Percentiles rank a stretch among this genome's conserved stretches.
phyloP scores from a whole-genome alignment of 2,329 filamentous ascomycete genomes.

The Cladosporium cucumerinum region DNA sequence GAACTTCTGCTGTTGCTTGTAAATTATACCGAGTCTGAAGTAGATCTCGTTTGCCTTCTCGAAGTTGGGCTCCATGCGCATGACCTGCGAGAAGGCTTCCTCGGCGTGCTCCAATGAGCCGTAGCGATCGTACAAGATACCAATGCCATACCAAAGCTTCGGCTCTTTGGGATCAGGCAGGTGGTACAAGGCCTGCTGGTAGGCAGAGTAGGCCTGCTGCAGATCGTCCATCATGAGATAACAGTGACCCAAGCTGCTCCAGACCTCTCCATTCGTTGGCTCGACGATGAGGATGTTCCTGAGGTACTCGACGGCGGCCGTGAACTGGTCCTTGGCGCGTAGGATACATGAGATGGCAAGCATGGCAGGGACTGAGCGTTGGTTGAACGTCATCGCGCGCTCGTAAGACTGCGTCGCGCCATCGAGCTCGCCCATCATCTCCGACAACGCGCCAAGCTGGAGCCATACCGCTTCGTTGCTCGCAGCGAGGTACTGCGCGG shows the following conservation, averaged over 20 bases:
- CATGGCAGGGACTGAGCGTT: slow-evolving; percentile 86
- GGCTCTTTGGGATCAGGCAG: slow-evolving; percentile 94
- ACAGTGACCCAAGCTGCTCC: slow-evolving; percentile 96
- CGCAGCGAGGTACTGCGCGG: slow-evolving; percentile 70
- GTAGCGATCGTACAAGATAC: slow-evolving; percentile 94
- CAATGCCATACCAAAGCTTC: slow-evolving; percentile 98
- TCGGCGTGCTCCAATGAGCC: slow-evolving; percentile 95
- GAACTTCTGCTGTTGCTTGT: slow-evolving; percentile 97
- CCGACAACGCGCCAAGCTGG: slow-evolving; percentile 81
- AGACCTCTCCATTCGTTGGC: slow-evolving; percentile 84
- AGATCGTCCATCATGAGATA: slow-evolving; percentile 98
- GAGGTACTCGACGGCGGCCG: slow-evolving; percentile 89
- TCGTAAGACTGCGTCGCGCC: slow-evolving; percentile 90
- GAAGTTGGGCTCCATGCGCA: slow-evolving; percentile 96
- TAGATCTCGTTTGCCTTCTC: slow-evolving; percentile 99
- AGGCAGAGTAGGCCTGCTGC: slow-evolving; percentile 93
- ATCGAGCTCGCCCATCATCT: slow-evolving; percentile 82
- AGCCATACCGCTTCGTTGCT: slow-evolving; percentile 90
- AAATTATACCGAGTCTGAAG: slow-evolving; percentile 97
- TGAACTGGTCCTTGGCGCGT: slow-evolving; percentile 87
- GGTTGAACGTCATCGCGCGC: slow-evolving; percentile 81
- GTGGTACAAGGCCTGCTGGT: slow-evolving; percentile 92
- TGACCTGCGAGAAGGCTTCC: slow-evolving; percentile 96
- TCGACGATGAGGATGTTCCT: slow-evolving; percentile 89
- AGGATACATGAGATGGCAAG: slow-evolving; percentile 90